These are phyloP conservation scores for Lepidium campestre DNA, from an alignment of 441 rosid genomes.

Conservation along the genomic window DNA sequence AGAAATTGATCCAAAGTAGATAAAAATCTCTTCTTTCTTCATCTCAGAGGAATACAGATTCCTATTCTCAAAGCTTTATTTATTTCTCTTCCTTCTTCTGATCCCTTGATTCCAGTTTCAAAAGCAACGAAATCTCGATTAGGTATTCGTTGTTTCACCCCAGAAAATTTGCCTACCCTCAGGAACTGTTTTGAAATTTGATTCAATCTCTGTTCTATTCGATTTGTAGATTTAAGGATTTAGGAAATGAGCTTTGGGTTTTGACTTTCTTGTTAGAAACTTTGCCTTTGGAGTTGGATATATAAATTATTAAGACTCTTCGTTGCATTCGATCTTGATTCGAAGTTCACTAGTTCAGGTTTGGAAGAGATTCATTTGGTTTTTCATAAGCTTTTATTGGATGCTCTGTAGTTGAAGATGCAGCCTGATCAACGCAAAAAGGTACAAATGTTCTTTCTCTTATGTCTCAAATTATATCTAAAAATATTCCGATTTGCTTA, in stretches of 20 bases:
- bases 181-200: neutral
- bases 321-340: neutral
- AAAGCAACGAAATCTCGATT: neutral
- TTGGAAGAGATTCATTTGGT: neutral
- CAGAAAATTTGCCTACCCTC: neutral
- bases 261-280: slow-evolving; percentile 13
- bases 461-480: neutral
- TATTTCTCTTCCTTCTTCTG: neutral
- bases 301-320: neutral
- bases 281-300: neutral
- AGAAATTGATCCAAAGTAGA: slow-evolving; percentile 17
- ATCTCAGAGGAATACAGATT: neutral
- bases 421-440: slow-evolving; percentile 43
- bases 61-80: neutral
- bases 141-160: neutral
- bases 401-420: slow-evolving; percentile 3
- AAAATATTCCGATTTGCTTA: neutral
- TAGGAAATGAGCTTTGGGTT: neutral
- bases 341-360: slow-evolving; percentile 1
- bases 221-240: neutral
- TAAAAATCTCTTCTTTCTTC: slow-evolving; percentile 11
- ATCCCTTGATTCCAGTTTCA: neutral
- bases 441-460: slow-evolving; percentile 33
- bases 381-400: slow-evolving; percentile 6
- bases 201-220: neutral